These are phyloP conservation scores for Stramenopiles sp. DNA, from an alignment of 352 stramenopile genomes.

Conservation along the genomic window DNA sequence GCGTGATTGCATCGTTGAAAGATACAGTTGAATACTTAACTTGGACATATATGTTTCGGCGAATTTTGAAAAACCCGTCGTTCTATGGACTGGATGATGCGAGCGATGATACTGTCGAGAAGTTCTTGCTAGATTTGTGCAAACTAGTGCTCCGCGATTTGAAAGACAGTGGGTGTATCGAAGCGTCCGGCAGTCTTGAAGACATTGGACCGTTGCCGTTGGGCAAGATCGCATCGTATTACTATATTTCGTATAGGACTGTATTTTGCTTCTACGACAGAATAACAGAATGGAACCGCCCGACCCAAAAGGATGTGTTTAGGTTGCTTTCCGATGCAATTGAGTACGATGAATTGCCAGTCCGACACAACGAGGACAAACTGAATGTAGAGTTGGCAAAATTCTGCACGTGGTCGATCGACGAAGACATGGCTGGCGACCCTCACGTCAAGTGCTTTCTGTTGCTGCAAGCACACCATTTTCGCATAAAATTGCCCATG, in stretches of 20 bases:
- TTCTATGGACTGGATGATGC: conserved; percentile 82
- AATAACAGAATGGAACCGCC: conserved; percentile 21
- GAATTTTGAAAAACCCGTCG: conserved; percentile 79
- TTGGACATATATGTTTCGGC: conserved; percentile 90
- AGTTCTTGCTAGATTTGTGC: conserved; percentile 93
- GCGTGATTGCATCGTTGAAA: conserved; percentile 50
- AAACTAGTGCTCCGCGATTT: conserved; percentile 89
- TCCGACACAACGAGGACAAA: conserved; percentile 93
- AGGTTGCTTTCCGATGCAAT: conserved; percentile 87
- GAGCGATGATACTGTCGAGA: conserved; percentile 35
- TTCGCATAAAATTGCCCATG: conserved; percentile 71
- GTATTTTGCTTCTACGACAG: conserved; percentile 41
- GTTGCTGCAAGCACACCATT: conserved; percentile 83
- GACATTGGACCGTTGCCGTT: conserved; percentile 68
- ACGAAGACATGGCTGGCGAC: conserved; percentile 44
- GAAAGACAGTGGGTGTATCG: conserved; percentile 56
- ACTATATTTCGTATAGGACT: conserved; percentile 83
- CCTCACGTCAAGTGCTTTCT: conserved; percentile 86
- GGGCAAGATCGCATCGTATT: conserved; percentile 73
- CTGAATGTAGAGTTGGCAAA: conserved; percentile 73
- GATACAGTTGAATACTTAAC: conserved; percentile 84
- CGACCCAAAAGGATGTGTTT: too few relatives aligned
- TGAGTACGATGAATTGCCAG: conserved; percentile 82
- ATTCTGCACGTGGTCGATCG: conserved; percentile 71
- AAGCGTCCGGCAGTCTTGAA: too few relatives aligned